phyloP scores from a whole-genome alignment of 306 rosid genomes.

The Sechiopsis laciniata region DNA sequence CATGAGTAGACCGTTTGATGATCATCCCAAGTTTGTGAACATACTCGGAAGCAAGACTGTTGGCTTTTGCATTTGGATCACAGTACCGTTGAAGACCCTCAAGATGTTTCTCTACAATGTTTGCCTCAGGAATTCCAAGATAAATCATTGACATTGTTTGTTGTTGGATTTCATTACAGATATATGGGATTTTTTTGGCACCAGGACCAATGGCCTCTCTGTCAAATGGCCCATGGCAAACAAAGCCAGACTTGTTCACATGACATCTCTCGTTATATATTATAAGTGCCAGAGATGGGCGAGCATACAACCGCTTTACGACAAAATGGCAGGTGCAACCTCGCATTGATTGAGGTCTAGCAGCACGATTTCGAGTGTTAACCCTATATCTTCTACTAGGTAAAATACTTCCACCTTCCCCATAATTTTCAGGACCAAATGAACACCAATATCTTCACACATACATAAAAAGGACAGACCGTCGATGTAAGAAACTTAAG shows the following conservation, averaged over 20 bases:
- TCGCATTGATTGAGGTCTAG: constrained; percentile 97
- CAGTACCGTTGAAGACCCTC: constrained; percentile 85
- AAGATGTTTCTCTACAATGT: constrained; percentile 85
- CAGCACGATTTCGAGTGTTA: constrained; percentile 93
- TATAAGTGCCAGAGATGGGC: constrained; percentile 72
- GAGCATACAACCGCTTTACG: constrained; percentile 80
- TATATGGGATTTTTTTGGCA: constrained; percentile 75
- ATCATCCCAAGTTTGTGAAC: constrained; percentile 95
- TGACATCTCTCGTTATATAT: constrained; percentile 79
- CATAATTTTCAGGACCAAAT: constrained; percentile 93
- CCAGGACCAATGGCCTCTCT: constrained; percentile 95
- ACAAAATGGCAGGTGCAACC: constrained; percentile 93
- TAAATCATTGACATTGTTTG: constrained; percentile 97
- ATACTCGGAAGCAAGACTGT: constrained; percentile 81
- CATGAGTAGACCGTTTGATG: constrained; percentile 82
- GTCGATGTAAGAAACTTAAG: constrained; percentile 9
- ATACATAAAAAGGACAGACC: constrained; percentile 1
- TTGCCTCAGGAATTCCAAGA: constrained; percentile 92
- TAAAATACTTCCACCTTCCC: constrained; percentile 79
- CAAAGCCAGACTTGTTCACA: constrained; percentile 76
- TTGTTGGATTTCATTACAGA: constrained; percentile 89
- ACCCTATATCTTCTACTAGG: constrained; percentile 93
- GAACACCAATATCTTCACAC: constrained; percentile 90
- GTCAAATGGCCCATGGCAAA: constrained; percentile 94
- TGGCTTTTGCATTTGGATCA: constrained; percentile 69